Evolutionary conservation across 1,284 basidiomycete genomes (phyloP).

Genomic region (Vanrija pseudolonga): DNA sequence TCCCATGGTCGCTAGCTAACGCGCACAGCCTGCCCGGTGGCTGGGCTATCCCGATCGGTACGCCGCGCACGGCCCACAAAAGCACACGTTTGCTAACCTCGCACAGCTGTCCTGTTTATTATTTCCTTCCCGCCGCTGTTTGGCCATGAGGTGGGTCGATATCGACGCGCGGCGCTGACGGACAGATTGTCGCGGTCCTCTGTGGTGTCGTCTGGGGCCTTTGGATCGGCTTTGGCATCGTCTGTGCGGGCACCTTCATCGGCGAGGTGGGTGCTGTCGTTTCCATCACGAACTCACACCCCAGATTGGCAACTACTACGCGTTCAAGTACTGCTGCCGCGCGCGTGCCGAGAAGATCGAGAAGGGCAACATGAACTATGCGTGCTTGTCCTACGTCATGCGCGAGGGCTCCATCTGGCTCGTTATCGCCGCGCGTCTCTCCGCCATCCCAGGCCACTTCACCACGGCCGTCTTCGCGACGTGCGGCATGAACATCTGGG

Average conservation of each 20-base stretch:
- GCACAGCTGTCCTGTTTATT: constrained; percentile 53
- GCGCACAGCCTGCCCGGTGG: constrained; percentile 54
- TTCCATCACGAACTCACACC: constrained; percentile 58
- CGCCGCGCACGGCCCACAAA: constrained; percentile 56
- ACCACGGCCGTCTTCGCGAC: constrained; percentile 68
- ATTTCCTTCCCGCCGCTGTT: constrained; percentile 48
- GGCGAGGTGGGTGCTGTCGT: constrained; percentile 29
- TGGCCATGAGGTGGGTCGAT: constrained; percentile 37
- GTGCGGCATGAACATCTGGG: constrained; percentile 69
- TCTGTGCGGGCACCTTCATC: constrained; percentile 33
- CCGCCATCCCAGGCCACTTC: constrained; percentile 63
- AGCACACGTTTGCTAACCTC: constrained; percentile 57
- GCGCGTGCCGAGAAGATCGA: constrained; percentile 68
- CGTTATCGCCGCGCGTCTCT: constrained; percentile 66
- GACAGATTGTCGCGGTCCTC: constrained; percentile 43
- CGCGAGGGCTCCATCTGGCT: constrained; percentile 75
- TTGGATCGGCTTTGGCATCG: constrained; percentile 46
- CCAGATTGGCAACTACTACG: constrained; percentile 49
- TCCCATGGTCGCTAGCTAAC: background rate
- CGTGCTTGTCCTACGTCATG: constrained; percentile 70
- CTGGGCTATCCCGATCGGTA: constrained; percentile 76
- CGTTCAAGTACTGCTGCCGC: constrained; percentile 53
- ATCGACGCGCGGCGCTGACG: constrained; percentile 1
- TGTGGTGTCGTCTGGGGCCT: constrained; percentile 47
- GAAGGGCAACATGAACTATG: constrained; percentile 66